phyloP scores from a whole-genome alignment of 2,329 filamentous ascomycete genomes.

The Fusarium devonianum region DNA sequence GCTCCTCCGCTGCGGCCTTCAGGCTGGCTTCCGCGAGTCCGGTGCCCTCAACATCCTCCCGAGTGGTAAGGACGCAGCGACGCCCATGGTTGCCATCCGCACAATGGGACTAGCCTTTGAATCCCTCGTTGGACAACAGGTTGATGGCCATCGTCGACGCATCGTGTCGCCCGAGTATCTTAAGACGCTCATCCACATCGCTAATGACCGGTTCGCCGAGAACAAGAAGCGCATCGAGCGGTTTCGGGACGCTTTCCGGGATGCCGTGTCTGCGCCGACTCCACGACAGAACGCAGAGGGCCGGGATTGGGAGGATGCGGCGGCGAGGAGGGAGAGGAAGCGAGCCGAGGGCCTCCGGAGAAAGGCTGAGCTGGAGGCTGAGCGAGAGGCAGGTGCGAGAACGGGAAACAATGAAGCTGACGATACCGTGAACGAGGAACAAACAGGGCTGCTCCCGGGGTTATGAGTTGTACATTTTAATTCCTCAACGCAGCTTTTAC shows the following conservation, averaged over 20 bases:
- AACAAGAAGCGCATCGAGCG: conserved; percentile 73
- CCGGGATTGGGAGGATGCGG: conserved; percentile 63
- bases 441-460: conserved; percentile 31
- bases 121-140: conserved; percentile 72
- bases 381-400: conserved; percentile 16
- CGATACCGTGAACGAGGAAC: conserved; percentile 28
- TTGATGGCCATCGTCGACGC: conserved; percentile 48
- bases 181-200: conserved; percentile 68
- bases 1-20: conserved; percentile 76
- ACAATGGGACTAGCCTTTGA: conserved; percentile 85
- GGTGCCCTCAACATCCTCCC: conserved; percentile 74
- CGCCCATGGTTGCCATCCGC: conserved; percentile 83
- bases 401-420: conserved; percentile 15
- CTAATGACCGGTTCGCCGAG: conserved; percentile 76
- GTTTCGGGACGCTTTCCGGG: conserved; percentile 63
- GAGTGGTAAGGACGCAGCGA: conserved; percentile 47
- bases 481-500: conserved; percentile 44
- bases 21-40: conserved; percentile 88
- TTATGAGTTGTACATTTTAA: conserved; percentile 40
- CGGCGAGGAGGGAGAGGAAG: conserved; percentile 61
- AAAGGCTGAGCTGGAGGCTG: conserved; percentile 52
- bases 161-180: conserved; percentile 75
- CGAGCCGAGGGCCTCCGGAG: conserved; percentile 63
- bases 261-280: conserved; percentile 40
- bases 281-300: conserved; percentile 45